These are phyloP conservation scores for Aureobasidium sp. DNA, from an alignment of 2,329 filamentous ascomycete genomes.

Conservation along the genomic window DNA sequence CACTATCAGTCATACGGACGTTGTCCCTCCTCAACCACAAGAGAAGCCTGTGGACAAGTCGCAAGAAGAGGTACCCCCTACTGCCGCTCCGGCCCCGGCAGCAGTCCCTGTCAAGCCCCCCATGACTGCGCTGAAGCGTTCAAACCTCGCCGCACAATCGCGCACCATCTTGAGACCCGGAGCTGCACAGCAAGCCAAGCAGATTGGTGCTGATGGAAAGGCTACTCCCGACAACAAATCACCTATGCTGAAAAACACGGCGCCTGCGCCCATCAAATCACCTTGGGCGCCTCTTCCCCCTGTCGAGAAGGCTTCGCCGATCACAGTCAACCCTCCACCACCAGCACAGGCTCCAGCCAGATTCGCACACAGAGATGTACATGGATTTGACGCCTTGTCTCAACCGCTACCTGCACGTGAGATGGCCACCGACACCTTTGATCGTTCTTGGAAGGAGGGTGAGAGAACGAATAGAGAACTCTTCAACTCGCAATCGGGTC, in stretches of 20 bases:
- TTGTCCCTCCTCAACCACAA: constrained; percentile 14
- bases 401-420: constrained; percentile 58
- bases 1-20: constrained; percentile 27
- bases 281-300: constrained; percentile 86
- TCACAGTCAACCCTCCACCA: constrained; percentile 50
- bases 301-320: constrained; percentile 70
- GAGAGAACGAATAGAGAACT: constrained; percentile 65
- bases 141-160: constrained; percentile 29
- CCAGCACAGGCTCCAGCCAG: constrained; percentile 25
- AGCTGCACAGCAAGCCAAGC: constrained; percentile 33
- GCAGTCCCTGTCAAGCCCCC: constrained; percentile 21
- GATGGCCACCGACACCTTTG: constrained; percentile 91
- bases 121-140: constrained; percentile 28
- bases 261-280: constrained; percentile 70
- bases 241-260: constrained; percentile 64
- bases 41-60: constrained; percentile 17
- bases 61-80: constrained; percentile 18
- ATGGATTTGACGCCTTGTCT: constrained; percentile 20
- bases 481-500: constrained; percentile 90
- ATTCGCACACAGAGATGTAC: constrained; percentile 22
- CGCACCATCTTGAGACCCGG: constrained; percentile 47
- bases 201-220: constrained; percentile 37
- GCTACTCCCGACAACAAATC: constrained; percentile 58
- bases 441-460: constrained; percentile 69
- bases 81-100: constrained; percentile 7